Evolutionary conservation across 345 rosid genomes (phyloP).

Genomic region (Mercurialis annua): DNA sequence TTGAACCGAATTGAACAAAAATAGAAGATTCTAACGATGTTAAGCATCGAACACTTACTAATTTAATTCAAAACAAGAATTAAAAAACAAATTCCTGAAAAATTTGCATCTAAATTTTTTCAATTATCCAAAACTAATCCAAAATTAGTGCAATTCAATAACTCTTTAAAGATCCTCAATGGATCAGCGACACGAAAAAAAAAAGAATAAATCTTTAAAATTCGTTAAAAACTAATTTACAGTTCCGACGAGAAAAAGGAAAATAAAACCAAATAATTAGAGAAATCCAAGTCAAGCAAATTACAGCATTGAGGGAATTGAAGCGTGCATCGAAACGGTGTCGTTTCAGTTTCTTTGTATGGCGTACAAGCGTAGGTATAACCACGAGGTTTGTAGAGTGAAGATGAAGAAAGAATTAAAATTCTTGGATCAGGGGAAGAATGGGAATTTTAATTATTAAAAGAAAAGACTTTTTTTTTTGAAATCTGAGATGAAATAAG

Average conservation of each 20-base stretch:
- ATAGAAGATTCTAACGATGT: neutral
- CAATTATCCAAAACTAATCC: neutral
- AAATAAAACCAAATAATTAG: neutral
- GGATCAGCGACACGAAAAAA: neutral
- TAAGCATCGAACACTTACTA: neutral
- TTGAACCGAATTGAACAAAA: neutral
- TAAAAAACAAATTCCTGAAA: neutral
- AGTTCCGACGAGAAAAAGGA: neutral
- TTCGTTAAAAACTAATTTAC: too few relatives aligned
- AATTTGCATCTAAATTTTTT: neutral
- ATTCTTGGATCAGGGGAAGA: slow-evolving; percentile 27
- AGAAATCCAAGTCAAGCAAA: neutral
- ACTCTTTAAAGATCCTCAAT: neutral
- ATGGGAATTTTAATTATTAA: neutral
- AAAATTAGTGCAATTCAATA: neutral
- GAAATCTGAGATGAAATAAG: neutral
- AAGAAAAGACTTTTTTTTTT: too few relatives aligned
- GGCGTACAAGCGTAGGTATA: neutral
- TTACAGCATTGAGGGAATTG: neutral
- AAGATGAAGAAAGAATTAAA: neutral
- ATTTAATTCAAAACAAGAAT: neutral
- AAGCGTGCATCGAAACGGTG: neutral
- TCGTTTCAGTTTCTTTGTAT: too few relatives aligned
- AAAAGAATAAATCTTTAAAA: neutral
- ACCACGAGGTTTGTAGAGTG: neutral